Evolutionary conservation across 176 grass and related monocot species (phyloP).

Genomic region (Metroxylon sagu): DNA sequence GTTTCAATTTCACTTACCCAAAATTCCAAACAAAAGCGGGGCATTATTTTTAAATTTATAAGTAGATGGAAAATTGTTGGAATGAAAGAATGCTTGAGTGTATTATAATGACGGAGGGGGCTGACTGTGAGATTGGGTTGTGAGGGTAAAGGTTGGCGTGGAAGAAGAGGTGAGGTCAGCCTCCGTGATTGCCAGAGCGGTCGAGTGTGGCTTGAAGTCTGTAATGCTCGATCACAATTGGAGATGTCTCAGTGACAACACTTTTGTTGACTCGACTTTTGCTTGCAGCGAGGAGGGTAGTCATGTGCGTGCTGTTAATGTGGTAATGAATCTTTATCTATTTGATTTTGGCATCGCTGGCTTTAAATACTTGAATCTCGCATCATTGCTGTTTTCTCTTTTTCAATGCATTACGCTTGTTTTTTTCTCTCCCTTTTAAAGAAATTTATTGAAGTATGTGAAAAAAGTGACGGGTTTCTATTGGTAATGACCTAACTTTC

Average conservation of each 20-base stretch:
- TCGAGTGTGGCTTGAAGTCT: conserved; percentile 43
- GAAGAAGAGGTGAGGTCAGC: conserved; percentile 61
- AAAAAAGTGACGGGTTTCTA: too few relatives aligned
- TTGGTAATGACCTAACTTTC: too few relatives aligned
- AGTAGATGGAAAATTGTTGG: too few relatives aligned
- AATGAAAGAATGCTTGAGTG: not conserved
- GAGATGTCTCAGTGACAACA: conserved; percentile 49
- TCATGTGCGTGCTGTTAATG: conserved; percentile 42
- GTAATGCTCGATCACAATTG: conserved; percentile 68
- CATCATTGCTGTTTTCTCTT: not conserved
- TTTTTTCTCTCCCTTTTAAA: too few relatives aligned
- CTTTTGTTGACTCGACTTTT: conserved; percentile 43
- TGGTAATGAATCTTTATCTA: conserved; percentile 27
- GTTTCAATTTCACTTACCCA: too few relatives aligned
- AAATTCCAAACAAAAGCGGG: too few relatives aligned
- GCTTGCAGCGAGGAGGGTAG: conserved; percentile 33
- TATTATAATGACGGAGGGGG: not conserved
- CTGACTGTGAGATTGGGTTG: not conserved
- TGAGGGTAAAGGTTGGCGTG: conserved; percentile 32
- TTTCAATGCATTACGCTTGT: not conserved
- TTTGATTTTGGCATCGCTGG: not conserved
- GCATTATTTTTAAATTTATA: too few relatives aligned
- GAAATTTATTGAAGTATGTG: too few relatives aligned
- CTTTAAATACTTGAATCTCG: not conserved
- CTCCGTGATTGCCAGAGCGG: conserved; percentile 45